Evolutionary conservation across 2,329 filamentous ascomycete genomes (phyloP), one percentile per base, ranked within the genome.

Genomic region (Calcarisporium arbuscula): DNA sequence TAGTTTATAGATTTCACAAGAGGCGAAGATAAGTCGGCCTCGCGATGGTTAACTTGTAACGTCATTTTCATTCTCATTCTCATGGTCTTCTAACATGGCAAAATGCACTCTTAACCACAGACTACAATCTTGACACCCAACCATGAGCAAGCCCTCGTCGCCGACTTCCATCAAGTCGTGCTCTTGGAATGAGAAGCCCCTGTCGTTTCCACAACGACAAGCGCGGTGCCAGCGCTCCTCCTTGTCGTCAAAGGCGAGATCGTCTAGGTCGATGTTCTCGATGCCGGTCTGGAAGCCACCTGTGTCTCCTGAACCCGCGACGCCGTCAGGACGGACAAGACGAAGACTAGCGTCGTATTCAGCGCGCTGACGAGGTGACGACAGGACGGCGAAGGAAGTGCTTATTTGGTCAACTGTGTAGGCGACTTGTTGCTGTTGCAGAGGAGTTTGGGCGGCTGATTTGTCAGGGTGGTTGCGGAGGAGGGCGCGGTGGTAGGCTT

Each of bases 381-480:
- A 75, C 30, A 84, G 67, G 1, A 70, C 62, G 8, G 61, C 61
- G 57, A 72, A 80, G 27, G 80, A 80, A 25, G 64, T 54, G 31
- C 73, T 69, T 51, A 83, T 82, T 48, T 82, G 73, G 55, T 83
- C 79, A 39, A 83, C 60, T 3, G 74, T 73, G 53, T 66, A 76
- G 17, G 19, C 38, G 30, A 25, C 35, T 40, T 25, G 41, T 28
- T 32, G 36, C 31, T 5, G 20, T 30, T 32, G 39, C 31, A 29
- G 40, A 32, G 31, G 27, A 11, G 12, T 11, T 22, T 34, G 25
- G 19, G 20, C 6, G 23, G 27, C 25, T 40, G 53, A 47, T 48
- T 81, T 80, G 60, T 82, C 77, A 3, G 80, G 80, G 56, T 84
- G 80, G 60, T 82, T 69, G 44, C 65, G 69, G 12, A 84, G 69